Conservation (phyloP, 805 yeast species). For the Blastobotrys mokoenaii region DNA sequence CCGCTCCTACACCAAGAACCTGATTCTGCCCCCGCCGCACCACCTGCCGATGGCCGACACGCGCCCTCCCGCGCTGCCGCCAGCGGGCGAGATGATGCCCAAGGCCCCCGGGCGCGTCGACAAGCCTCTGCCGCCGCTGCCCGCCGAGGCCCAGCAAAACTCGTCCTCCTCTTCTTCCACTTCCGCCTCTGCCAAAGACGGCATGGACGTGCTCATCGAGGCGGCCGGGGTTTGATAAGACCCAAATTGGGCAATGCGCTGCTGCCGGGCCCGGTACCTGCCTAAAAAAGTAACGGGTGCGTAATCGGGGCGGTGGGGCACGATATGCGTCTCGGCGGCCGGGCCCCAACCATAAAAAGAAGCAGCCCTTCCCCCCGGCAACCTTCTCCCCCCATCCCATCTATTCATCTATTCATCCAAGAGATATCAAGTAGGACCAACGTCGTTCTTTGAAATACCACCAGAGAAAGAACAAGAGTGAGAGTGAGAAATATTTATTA, state of each 20-base stretch:
- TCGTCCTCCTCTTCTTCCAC: too few relatives aligned
- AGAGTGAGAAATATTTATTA: background rate
- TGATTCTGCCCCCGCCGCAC: conserved; percentile 22
- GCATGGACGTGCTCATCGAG: conserved; percentile 23
- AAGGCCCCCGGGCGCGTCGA: conserved; percentile 8
- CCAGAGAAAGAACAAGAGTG: background rate
- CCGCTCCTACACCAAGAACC: conserved; percentile 23
- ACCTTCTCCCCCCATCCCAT: too few relatives aligned
- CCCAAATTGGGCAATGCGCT: too few relatives aligned
- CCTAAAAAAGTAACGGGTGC: too few relatives aligned
- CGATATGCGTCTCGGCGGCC: too few relatives aligned
- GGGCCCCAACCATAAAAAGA: too few relatives aligned
- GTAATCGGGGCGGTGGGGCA: too few relatives aligned
- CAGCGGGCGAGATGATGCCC: conserved; percentile 15
- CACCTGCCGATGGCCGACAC: conserved; percentile 21
- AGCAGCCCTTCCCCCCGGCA: too few relatives aligned
- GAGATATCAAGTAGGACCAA: background rate
- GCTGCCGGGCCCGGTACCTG: too few relatives aligned
- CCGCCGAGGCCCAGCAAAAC: conserved; percentile 15
- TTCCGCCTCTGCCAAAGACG: conserved; percentile 8
- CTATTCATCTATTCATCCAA: too few relatives aligned
- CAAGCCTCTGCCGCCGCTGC: conserved; percentile 23
- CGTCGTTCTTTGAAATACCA: too few relatives aligned
- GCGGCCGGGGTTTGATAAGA: conserved; percentile 21
- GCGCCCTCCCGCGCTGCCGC: conserved; percentile 18